Conservation (phyloP, 768 basidiomycete species). For the Xanthoconium purpureum region DNA sequence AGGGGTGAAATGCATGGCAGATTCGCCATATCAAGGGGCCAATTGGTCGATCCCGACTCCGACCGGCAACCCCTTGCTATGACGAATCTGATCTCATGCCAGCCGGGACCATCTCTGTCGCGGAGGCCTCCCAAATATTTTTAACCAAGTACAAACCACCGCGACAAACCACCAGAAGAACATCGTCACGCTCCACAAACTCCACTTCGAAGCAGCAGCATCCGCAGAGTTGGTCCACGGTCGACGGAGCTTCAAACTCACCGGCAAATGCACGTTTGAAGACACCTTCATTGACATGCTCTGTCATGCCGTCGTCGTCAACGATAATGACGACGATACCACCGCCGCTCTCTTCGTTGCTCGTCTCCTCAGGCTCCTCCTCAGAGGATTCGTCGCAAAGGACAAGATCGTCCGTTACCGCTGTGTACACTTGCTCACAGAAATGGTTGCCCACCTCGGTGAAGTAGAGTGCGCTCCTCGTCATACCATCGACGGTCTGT, state of each 20-base stretch:
- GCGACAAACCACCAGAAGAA: constrained; percentile 88
- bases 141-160: constrained; percentile 74
- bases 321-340: constrained; percentile 67
- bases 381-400: constrained; percentile 78
- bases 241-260: constrained; percentile 50
- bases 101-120: constrained; percentile 3
- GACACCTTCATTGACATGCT: constrained; percentile 60
- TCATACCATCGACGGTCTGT: background rate
- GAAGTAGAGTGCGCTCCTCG: constrained; percentile 70
- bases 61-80: too few species aligned
- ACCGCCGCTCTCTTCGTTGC: constrained; percentile 65
- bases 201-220: constrained; percentile 64
- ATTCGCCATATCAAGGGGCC: too few species aligned
- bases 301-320: constrained; percentile 59
- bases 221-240: constrained; percentile 48
- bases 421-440: constrained; percentile 69
- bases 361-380: constrained; percentile 64
- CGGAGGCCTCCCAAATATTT: constrained; percentile 46
- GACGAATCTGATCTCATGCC: too few species aligned
- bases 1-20: too few species aligned
- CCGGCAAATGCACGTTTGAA: constrained; percentile 78
- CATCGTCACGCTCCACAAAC: constrained; percentile 73
- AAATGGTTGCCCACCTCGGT: constrained; percentile 77
- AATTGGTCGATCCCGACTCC: too few species aligned
- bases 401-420: constrained; percentile 87